Percentiles rank a stretch among this genome's conserved stretches.
Conservation (phyloP, 1,139 yeast species). For the Debaryomyces udenii region DNA sequence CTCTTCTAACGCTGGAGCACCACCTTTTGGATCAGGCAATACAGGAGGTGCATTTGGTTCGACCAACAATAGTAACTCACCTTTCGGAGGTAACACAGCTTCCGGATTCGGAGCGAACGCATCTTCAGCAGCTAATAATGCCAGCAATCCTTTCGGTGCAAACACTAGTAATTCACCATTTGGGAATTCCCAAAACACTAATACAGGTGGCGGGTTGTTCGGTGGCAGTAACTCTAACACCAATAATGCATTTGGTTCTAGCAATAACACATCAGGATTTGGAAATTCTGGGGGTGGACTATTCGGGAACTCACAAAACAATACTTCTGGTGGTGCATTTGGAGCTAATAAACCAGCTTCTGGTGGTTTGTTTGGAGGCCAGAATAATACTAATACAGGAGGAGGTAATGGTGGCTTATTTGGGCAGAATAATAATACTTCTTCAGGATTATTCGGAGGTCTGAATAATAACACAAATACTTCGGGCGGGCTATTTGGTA, state of each 20-base stretch:
- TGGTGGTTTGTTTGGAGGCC: constrained; percentile 28
- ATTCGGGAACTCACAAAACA: constrained; percentile 14
- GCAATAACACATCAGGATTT: constrained; percentile 17
- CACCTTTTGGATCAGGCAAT: constrained; percentile 22
- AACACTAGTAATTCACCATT: constrained; percentile 21
- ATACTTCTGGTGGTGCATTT: constrained; percentile 12
- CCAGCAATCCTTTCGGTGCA: constrained; percentile 27
- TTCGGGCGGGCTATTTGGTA: constrained; percentile 29
- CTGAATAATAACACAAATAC: constrained; percentile 16
- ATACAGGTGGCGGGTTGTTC: constrained; percentile 14
- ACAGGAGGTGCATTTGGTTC: constrained; percentile 21
- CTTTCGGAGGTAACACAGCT: constrained; percentile 12
- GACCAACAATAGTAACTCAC: constrained; percentile 11
- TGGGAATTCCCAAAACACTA: constrained; percentile 19
- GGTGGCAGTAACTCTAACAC: constrained; percentile 14
- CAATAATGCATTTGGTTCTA: constrained; percentile 15
- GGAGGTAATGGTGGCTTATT: constrained; percentile 8
- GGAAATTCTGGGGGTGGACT: constrained; percentile 21
- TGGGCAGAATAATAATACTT: constrained; percentile 11
- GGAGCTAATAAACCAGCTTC: constrained; percentile 16
- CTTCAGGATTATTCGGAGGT: constrained; percentile 22
- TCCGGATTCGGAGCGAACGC: constrained; percentile 28
- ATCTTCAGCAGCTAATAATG: constrained; percentile 1
- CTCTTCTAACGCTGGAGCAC: constrained; percentile 21
- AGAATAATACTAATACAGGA: constrained; percentile 5